Conservation (phyloP, 768 basidiomycete species). For the Gloeopeniophorella convolvens region DNA sequence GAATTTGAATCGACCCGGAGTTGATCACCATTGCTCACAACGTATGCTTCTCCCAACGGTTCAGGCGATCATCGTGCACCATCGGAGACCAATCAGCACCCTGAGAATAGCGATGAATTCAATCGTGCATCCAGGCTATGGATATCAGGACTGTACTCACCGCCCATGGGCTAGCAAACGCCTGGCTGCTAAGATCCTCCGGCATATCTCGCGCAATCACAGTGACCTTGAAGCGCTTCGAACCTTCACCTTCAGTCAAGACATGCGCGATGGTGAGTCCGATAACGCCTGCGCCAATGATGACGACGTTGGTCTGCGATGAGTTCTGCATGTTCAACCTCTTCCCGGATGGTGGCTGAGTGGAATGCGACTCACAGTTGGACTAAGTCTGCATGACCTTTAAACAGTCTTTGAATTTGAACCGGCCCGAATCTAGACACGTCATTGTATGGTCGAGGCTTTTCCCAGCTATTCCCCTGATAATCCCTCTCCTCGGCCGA, state of each 20-base stretch:
- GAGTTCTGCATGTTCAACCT: not conserved
- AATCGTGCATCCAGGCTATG: not conserved
- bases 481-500: too few species aligned
- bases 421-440: too few species aligned
- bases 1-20: not conserved
- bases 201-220: conserved; percentile 36
- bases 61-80: conserved; percentile 28
- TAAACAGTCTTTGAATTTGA: too few species aligned
- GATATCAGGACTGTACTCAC: conserved; percentile 25
- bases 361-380: too few species aligned
- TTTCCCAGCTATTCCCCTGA: too few species aligned
- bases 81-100: conserved; percentile 44
- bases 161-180: conserved; percentile 47
- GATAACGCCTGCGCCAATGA: conserved; percentile 40
- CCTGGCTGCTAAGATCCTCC: conserved; percentile 35
- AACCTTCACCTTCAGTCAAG: conserved; percentile 22
- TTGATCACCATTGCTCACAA: conserved; percentile 32
- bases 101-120: conserved; percentile 22
- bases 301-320: conserved; percentile 26
- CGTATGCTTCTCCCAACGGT: conserved; percentile 35
- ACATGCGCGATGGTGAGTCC: conserved; percentile 38
- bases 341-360: too few species aligned
- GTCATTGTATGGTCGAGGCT: too few species aligned
- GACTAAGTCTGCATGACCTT: too few species aligned
- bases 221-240: conserved; percentile 26